A percentile compares a stretch with the other conserved stretches of the same genome.
phyloP scores from a whole-genome alignment of 139 green algal genomes.

The Penium margaritaceum region DNA sequence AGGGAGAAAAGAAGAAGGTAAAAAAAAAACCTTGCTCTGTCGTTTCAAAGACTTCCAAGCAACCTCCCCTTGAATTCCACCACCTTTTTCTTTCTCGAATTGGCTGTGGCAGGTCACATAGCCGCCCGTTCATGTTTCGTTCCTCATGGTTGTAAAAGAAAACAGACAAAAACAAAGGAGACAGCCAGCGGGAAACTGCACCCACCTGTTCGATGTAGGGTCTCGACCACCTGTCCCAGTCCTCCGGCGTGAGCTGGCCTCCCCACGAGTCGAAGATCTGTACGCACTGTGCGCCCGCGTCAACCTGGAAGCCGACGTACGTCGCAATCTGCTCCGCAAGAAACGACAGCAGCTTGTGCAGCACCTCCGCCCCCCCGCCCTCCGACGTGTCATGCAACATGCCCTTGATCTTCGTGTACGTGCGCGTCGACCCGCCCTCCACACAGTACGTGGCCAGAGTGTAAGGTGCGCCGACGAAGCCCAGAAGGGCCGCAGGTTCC shows the following conservation, averaged over 20 bases:
- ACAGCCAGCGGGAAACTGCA: too few species aligned
- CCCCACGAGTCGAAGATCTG: constrained; percentile 96
- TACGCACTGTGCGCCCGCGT: constrained; percentile 73
- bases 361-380: constrained; percentile 51
- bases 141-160: too few species aligned
- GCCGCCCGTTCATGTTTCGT: too few species aligned
- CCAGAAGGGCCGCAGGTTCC: constrained; percentile 71
- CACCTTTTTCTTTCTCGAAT: too few species aligned
- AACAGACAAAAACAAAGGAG: too few species aligned
- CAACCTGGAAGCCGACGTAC: constrained; percentile 79
- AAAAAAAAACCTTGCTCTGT: too few species aligned
- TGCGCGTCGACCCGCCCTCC: constrained; percentile 71
- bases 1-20: too few species aligned
- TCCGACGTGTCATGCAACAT: too few species aligned
- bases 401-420: constrained; percentile 92
- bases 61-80: too few species aligned
- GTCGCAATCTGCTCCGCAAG: constrained; percentile 73
- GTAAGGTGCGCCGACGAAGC: constrained; percentile 90
- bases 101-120: too few species aligned
- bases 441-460: constrained; percentile 93
- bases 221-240: constrained; percentile 84
- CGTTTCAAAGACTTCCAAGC: too few species aligned
- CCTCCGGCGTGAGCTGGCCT: constrained; percentile 79
- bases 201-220: constrained; percentile 87
- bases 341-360: constrained; percentile 74